Conservation (phyloP, 371 early-diverging fungal species). For the Umbelopsis sp. region DNA sequence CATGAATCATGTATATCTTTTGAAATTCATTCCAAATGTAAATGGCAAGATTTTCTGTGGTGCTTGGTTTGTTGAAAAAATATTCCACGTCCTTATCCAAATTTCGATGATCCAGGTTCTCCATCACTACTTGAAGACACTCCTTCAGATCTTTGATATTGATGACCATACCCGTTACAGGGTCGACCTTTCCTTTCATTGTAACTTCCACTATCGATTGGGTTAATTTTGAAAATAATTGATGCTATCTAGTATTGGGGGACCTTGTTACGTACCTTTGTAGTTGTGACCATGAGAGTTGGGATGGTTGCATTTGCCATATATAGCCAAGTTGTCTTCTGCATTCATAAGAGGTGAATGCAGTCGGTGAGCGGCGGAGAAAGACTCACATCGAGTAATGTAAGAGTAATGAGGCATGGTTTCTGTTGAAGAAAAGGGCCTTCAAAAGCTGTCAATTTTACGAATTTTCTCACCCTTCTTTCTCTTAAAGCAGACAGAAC, state of each 20-base stretch:
- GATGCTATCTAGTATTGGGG: too few species aligned
- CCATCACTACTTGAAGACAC: conserved; percentile 74
- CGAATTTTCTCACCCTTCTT: neutral
- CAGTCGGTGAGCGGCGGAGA: conserved; percentile 90
- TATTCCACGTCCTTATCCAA: conserved; percentile 82
- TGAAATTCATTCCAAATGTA: conserved; percentile 79
- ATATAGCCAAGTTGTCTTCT: conserved; percentile 74
- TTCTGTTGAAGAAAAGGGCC: conserved; percentile 15
- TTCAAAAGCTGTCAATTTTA: neutral
- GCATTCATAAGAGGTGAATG: conserved; percentile 71
- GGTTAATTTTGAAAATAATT: neutral
- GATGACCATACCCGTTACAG: conserved; percentile 85
- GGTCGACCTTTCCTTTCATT: conserved; percentile 75
- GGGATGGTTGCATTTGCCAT: conserved; percentile 88
- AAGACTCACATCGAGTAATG: conserved; percentile 76
- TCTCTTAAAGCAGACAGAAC: too few species aligned
- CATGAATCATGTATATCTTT: conserved; percentile 42
- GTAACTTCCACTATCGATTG: conserved; percentile 69
- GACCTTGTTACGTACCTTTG: conserved; percentile 51
- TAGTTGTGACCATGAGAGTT: conserved; percentile 94
- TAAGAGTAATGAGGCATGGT: conserved; percentile 60
- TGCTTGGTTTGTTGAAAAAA: conserved; percentile 73
- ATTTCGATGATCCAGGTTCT: conserved; percentile 85
- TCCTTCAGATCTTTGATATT: conserved; percentile 82
- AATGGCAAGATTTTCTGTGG: conserved; percentile 88